Evolutionary conservation across 2,329 filamentous ascomycete genomes (phyloP).

Genomic region (Fonsecaea pedrosoi): DNA sequence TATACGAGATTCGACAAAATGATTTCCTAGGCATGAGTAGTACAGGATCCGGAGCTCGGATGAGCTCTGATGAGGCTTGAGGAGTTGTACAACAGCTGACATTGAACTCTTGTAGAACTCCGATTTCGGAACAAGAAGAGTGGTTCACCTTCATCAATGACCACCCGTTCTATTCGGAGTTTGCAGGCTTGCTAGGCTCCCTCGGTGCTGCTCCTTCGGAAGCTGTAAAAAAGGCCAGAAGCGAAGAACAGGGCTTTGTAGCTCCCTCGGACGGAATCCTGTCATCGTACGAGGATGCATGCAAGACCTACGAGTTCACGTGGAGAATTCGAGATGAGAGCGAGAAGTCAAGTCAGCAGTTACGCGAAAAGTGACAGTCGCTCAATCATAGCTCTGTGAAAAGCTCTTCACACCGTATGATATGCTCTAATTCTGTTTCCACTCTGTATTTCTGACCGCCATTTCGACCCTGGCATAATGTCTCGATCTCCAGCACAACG

Average conservation of each 20-base stretch:
- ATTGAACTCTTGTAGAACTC: neutral
- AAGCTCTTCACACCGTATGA: neutral
- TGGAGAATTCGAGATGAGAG: slow-evolving; percentile 16
- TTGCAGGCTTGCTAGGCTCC: neutral
- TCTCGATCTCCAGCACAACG: neutral
- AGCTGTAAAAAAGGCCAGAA: neutral
- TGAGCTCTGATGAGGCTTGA: neutral
- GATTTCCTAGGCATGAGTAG: neutral
- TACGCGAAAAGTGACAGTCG: neutral
- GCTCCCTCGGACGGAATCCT: neutral
- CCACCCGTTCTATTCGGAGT: slow-evolving; percentile 3
- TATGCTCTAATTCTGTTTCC: neutral
- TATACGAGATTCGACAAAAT: neutral
- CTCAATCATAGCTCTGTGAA: neutral
- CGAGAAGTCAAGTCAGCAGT: slow-evolving; percentile 1
- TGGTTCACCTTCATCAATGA: slow-evolving; percentile 2
- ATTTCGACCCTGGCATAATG: neutral
- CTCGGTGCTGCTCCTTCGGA: neutral
- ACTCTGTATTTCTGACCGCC: neutral
- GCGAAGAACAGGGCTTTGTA: neutral
- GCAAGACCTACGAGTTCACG: slow-evolving; percentile 18
- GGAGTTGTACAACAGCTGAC: neutral
- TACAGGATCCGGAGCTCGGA: neutral
- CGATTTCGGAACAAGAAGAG: slow-evolving; percentile 6
- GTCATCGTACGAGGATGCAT: slow-evolving; percentile 21